These are phyloP conservation scores for Cercospora sp. DNA, from an alignment of 2,329 filamentous ascomycete species.

Conservation along the genomic window DNA sequence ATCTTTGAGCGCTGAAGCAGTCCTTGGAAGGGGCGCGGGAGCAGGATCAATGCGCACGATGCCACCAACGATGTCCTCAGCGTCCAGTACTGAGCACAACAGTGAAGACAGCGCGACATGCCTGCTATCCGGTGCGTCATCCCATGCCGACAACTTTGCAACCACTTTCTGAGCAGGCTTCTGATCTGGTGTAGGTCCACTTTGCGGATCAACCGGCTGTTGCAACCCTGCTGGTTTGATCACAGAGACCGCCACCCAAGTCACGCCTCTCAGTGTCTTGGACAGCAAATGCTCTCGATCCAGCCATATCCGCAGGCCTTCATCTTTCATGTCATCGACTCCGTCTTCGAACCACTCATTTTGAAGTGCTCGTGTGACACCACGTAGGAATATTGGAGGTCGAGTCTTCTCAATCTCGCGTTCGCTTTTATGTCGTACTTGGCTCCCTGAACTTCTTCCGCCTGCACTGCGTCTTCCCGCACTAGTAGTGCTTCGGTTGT, in stretches of 20 bases:
- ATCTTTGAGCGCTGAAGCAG: slow-evolving; percentile 50
- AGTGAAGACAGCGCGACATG: slow-evolving; percentile 76
- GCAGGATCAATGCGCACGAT: slow-evolving; percentile 86
- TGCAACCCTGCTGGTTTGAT: slow-evolving; percentile 78
- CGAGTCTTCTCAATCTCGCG: slow-evolving; percentile 66
- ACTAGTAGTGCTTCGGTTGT: slow-evolving; percentile 77
- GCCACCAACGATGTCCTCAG: slow-evolving; percentile 74
- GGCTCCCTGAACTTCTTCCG: slow-evolving; percentile 71
- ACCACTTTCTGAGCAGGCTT: slow-evolving; percentile 67
- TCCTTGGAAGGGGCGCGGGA: slow-evolving; percentile 67
- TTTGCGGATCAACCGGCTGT: slow-evolving; percentile 69
- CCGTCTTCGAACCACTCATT: slow-evolving; percentile 72
- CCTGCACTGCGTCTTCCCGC: slow-evolving; percentile 72
- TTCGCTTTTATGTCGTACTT: slow-evolving; percentile 59
- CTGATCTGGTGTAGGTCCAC: slow-evolving; percentile 61
- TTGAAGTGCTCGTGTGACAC: slow-evolving; percentile 69
- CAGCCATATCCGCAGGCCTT: slow-evolving; percentile 75
- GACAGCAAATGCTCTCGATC: slow-evolving; percentile 73
- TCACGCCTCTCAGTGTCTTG: slow-evolving; percentile 72
- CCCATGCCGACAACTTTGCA: slow-evolving; percentile 74
- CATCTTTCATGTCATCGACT: slow-evolving; percentile 51
- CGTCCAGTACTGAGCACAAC: slow-evolving; percentile 72
- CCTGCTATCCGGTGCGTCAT: slow-evolving; percentile 79
- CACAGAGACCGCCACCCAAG: slow-evolving; percentile 81
- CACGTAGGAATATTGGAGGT: slow-evolving; percentile 72